These are phyloP conservation scores for Lachnellula occidentalis DNA, from an alignment of 2,329 filamentous ascomycete species.

Conservation along the genomic window DNA sequence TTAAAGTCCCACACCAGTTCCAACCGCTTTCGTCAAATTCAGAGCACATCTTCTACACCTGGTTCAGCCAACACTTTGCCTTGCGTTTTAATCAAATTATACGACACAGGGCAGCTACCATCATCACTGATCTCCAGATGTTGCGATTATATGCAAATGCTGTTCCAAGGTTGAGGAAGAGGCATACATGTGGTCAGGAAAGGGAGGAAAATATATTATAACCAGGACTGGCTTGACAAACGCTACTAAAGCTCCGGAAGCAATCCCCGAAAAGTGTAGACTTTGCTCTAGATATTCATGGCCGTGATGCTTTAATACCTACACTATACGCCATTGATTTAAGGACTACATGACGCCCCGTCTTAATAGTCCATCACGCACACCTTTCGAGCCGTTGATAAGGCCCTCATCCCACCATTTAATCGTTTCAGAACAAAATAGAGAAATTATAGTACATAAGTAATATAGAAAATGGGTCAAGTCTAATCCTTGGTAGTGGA, in stretches of 20 bases:
- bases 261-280: neutral
- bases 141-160: neutral
- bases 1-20: neutral
- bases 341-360: slow-evolving; percentile 8
- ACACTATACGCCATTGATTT: slow-evolving; percentile 18
- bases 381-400: slow-evolving; percentile 4
- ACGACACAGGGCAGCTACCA: slow-evolving; percentile 2
- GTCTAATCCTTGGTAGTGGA: slow-evolving; percentile 1
- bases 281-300: slow-evolving; percentile 22
- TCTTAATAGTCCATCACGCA: slow-evolving; percentile 8
- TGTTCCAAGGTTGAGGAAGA: slow-evolving; percentile 1
- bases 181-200: slow-evolving; percentile 5
- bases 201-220: neutral
- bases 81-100: slow-evolving; percentile 3
- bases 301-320: slow-evolving; percentile 19
- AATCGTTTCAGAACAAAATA: slow-evolving; percentile 10
- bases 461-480: slow-evolving; percentile 7
- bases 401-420: slow-evolving; percentile 13
- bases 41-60: slow-evolving; percentile 2
- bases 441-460: slow-evolving; percentile 22
- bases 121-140: slow-evolving; percentile 7
- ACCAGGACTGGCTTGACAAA: too few species aligned
- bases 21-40: neutral
- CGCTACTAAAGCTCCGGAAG: too few species aligned
- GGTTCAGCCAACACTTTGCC: slow-evolving; percentile 3